phyloP scores from a whole-genome alignment of 257 asterid genomes.

The Rauvolfia tetraphylla region DNA sequence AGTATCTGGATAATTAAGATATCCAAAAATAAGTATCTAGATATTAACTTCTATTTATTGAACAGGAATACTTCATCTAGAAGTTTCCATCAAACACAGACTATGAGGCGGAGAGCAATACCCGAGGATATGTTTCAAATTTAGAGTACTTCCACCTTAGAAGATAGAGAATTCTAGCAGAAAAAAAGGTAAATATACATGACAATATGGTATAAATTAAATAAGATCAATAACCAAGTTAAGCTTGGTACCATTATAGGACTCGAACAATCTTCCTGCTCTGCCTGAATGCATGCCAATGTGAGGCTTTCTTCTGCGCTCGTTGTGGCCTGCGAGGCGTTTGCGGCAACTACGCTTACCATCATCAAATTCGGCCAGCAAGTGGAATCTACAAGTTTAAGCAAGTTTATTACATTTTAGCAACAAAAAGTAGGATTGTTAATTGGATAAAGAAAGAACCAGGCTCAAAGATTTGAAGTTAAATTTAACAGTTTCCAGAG shows the following conservation, averaged over 20 bases:
- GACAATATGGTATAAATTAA: not conserved
- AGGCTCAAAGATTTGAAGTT: not conserved
- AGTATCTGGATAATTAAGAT: not conserved
- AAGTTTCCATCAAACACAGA: not conserved
- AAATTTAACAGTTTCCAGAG: not conserved
- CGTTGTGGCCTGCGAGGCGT: constrained; percentile 51
- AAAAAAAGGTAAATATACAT: not conserved
- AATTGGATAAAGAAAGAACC: not conserved
- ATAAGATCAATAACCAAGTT: not conserved
- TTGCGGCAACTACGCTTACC: constrained; percentile 53
- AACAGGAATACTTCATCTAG: not conserved
- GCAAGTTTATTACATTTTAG: not conserved
- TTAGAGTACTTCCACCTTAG: not conserved
- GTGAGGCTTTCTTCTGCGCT: constrained; percentile 43
- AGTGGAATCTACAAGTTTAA: constrained; percentile 32
- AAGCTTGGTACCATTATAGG: constrained; percentile 19
- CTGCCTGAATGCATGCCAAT: constrained; percentile 20
- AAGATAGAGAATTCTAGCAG: not conserved
- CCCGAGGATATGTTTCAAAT: not conserved
- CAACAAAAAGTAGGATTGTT: not conserved
- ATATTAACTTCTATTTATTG: not conserved
- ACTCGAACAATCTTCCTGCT: constrained; percentile 21
- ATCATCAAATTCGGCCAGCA: constrained; percentile 46
- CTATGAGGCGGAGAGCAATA: not conserved
- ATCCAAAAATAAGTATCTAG: not conserved